Evolutionary conservation across 164 flowering plant species (phyloP).

Genomic region (Dillenia suffruticosa): DNA sequence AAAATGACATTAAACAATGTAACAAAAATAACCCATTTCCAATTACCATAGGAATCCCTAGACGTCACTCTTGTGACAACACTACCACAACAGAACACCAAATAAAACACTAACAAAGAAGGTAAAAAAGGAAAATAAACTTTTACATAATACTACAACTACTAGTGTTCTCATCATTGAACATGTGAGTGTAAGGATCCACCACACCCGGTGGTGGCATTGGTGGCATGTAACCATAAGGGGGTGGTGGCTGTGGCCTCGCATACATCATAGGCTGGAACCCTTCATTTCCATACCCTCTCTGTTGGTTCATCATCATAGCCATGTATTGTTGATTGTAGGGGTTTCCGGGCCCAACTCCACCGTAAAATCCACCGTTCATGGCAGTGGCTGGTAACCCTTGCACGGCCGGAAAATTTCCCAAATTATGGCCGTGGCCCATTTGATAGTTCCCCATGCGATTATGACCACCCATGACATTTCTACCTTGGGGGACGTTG

Average conservation of each 20-base stretch:
- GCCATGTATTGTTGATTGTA: conserved; percentile 49
- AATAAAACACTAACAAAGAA: no score
- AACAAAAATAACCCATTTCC: no score
- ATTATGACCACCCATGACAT: conserved; percentile 9
- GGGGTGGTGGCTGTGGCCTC: conserved; percentile 27
- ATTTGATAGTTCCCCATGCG: conserved; percentile 22
- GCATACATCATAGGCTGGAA: conserved; percentile 51
- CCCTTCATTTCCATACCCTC: conserved; percentile 29
- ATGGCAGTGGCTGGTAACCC: conserved; percentile 39
- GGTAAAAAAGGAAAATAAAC: no score
- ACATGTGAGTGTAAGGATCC: conserved; percentile 24
- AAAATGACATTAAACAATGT: no score
- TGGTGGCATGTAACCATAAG: conserved; percentile 24
- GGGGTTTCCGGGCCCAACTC: conserved; percentile 34
- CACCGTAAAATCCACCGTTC: conserved; percentile 40
- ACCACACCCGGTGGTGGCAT: conserved; percentile 15
- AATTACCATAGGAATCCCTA: no score
- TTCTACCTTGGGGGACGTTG: conserved; percentile 14
- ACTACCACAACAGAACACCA: no score
- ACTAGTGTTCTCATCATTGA: conserved; percentile 33
- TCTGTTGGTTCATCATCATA: conserved; percentile 60
- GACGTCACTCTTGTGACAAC: no score
- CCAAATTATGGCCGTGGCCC: conserved; percentile 18
- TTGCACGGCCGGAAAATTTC: conserved; percentile 36
- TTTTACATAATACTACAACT: conserved; percentile 35